phyloP scores from a whole-genome alignment of 2,329 filamentous ascomycete genomes.

The Phialophora chinensis region DNA sequence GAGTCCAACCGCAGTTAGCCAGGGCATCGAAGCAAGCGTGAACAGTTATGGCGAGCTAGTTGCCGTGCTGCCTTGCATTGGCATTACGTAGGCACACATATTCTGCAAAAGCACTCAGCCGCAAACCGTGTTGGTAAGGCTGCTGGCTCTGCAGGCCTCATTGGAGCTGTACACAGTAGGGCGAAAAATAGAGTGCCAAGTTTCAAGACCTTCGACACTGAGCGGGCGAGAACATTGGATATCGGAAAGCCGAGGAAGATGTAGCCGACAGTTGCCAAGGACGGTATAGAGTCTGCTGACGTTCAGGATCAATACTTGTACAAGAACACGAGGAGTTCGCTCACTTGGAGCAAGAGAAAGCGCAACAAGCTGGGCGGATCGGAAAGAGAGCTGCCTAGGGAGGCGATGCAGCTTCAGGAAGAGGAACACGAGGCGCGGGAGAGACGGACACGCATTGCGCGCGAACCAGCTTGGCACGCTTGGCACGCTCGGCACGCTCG shows the following conservation, averaged over 20 bases:
- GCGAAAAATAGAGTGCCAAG: neutral
- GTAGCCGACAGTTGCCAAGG: neutral
- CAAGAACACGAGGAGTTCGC: neutral
- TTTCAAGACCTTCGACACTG: neutral
- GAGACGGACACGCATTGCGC: no score
- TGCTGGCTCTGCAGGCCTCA: neutral
- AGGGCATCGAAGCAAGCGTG: neutral
- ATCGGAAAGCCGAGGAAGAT: neutral
- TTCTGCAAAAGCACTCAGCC: neutral
- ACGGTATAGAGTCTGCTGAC: neutral
- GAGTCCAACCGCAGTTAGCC: neutral
- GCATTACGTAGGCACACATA: neutral
- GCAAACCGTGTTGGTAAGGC: slow-evolving; percentile 5
- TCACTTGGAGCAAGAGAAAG: neutral
- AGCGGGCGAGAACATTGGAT: neutral
- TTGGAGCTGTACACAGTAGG: neutral
- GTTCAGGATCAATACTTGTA: neutral
- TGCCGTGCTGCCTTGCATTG: neutral
- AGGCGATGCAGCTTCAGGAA: neutral
- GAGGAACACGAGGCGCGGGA: neutral
- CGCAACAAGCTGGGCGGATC: neutral
- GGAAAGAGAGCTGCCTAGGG: neutral
- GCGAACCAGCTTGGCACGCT: neutral
- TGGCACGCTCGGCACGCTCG: neutral
- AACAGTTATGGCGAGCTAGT: neutral